These are phyloP conservation scores for Acanthamoeba castellanii DNA, from an alignment of 208 protist species.

Conservation along the genomic window DNA sequence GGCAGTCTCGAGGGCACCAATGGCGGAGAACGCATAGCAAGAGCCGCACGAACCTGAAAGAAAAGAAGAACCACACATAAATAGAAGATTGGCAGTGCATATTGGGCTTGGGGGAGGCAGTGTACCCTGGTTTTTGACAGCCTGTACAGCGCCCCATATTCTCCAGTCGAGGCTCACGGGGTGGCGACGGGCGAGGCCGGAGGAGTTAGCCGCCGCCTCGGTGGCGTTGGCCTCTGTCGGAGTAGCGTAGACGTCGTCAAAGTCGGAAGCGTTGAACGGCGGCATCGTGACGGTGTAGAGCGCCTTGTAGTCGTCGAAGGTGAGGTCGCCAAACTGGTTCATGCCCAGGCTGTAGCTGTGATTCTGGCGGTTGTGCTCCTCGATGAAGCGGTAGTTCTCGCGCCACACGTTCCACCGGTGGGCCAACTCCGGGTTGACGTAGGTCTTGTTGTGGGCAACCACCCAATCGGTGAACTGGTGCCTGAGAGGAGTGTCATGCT, in stretches of 20 bases:
- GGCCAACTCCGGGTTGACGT: too few relatives aligned
- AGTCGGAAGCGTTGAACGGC: too few relatives aligned
- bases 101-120: neutral
- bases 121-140: conserved; percentile 94
- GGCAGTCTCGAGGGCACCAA: conserved; percentile 93
- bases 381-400: too few relatives aligned
- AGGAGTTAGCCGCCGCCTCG: neutral
- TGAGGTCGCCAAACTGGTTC: too few relatives aligned
- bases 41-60: conserved; percentile 93
- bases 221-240: too few relatives aligned
- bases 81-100: neutral
- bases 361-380: too few relatives aligned
- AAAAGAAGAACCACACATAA: neutral
- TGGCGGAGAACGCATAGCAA: conserved; percentile 97
- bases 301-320: too few relatives aligned
- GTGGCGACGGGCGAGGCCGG: neutral
- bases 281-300: too few relatives aligned
- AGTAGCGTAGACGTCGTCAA: neutral
- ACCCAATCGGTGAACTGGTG: conserved; percentile 13
- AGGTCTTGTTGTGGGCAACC: neutral
- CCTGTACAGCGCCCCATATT: conserved; percentile 92
- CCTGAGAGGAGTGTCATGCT: neutral
- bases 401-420: too few relatives aligned
- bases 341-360: too few relatives aligned
- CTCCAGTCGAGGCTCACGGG: conserved; percentile 91